Conservation (phyloP, 2,329 filamentous ascomycete genomes). For the Penicillium freii region DNA sequence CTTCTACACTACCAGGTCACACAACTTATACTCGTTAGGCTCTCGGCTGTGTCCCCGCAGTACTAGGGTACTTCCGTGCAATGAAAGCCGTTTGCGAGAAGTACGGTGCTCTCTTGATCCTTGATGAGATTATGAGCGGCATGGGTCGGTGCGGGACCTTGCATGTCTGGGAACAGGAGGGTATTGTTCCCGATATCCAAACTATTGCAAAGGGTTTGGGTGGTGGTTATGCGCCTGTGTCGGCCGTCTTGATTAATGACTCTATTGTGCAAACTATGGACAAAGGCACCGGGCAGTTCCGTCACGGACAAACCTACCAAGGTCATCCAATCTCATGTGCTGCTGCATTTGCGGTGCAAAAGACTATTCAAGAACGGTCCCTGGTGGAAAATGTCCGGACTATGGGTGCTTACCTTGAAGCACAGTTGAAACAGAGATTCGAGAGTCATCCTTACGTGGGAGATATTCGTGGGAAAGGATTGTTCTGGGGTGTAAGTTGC, state of each 20-base stretch:
- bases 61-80: conserved; percentile 67
- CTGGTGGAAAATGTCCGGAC: conserved; percentile 58
- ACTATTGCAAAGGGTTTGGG: conserved; percentile 61
- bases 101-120: conserved; percentile 70
- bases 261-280: conserved; percentile 51
- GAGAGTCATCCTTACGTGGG: conserved; percentile 52
- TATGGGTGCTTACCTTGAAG: conserved; percentile 51
- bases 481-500: conserved; percentile 59
- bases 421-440: conserved; percentile 46
- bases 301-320: conserved; percentile 62
- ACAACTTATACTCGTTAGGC: conserved; percentile 43
- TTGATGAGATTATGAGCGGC: conserved; percentile 74
- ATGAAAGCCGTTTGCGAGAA: conserved; percentile 67
- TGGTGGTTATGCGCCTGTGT: conserved; percentile 56
- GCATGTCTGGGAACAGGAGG: conserved; percentile 60
- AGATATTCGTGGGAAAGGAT: conserved; percentile 57
- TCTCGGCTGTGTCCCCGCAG: conserved; percentile 66
- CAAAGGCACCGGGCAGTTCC: conserved; percentile 51
- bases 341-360: conserved; percentile 61
- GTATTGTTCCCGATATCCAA: conserved; percentile 59
- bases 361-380: conserved; percentile 56
- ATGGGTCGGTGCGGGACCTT: conserved; percentile 59
- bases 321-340: conserved; percentile 57
- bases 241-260: conserved; percentile 53
- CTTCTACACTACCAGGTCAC: neutral